Evolutionary conservation across 306 rosid genomes (phyloP), one percentile per base, ranked within the genome.

Genomic region (Prunus mira): DNA sequence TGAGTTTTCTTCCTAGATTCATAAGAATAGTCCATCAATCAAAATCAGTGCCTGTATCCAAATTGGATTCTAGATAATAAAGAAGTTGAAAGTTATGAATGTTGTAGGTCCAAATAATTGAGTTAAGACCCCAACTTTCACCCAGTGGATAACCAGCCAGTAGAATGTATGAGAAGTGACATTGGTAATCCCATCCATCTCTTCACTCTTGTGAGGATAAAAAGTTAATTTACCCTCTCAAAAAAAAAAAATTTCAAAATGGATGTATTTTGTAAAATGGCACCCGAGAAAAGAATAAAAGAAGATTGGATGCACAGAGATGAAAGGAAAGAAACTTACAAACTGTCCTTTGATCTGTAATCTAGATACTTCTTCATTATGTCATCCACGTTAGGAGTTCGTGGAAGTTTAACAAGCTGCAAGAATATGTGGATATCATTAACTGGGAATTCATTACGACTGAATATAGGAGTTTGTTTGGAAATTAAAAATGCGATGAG

Each of bases 361-460:
- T 88, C 93, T 66, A 84, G 79, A 84, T 95, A 95, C 41, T 84
- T 88, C 81, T 84, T 82, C 83, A 92, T 52, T 80, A 92, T 89
- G 78, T 90, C 92, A 51, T 87, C 90, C 38, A 92, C 93, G 82
- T 83, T 95, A 71, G 95, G 98, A 58, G 80, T 70, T 4, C 98
- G 93, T 20, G 98, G 98, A 81, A 94, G 97, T 83, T 89, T 94
- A 61, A 92, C 95, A 55, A 90, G 95, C 98, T 92, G 97, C 89
- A 87, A 74, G 47, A 62, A 18, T 45, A 61, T 73, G 45, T 46
- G 69, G 28, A 49, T 25, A 46, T 61, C 28, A 47, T 61, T 27
- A 60, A 9, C 11, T 73, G 47, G 30, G 28, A 58, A 41, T 43
- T 73, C 67, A 73, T 73, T 11, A 72, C 0, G 13, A 38, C 25